These are phyloP conservation scores for Excoecaria cochinchinensis DNA, from an alignment of 345 rosid species.

Conservation along the genomic window DNA sequence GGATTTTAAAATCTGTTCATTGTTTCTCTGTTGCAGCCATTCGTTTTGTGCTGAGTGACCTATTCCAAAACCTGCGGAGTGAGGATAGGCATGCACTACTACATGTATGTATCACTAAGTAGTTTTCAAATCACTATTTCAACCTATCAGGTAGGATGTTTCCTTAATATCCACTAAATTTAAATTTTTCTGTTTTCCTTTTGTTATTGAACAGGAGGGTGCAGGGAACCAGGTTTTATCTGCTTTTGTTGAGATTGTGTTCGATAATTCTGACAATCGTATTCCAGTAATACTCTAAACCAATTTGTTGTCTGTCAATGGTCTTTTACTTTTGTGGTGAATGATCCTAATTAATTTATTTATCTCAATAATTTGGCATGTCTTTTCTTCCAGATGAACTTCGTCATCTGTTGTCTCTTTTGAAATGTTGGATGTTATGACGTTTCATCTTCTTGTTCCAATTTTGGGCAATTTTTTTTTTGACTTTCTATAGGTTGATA, in stretches of 20 bases:
- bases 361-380: background rate
- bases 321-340: background rate
- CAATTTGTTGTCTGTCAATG: constrained; percentile 2
- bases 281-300: constrained; percentile 60
- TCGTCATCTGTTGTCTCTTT: background rate
- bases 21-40: constrained; percentile 53
- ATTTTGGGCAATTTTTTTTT: constrained; percentile 22
- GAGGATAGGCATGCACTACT: constrained; percentile 92
- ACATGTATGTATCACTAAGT: constrained; percentile 55
- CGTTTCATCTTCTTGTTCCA: background rate
- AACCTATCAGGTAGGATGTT: constrained; percentile 3
- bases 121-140: constrained; percentile 12
- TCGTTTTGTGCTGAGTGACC: constrained; percentile 90
- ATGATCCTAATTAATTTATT: background rate
- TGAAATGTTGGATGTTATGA: background rate
- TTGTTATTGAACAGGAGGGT: constrained; percentile 65
- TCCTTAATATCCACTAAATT: background rate
- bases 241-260: constrained; percentile 95
- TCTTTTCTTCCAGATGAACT: background rate
- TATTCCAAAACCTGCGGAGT: constrained; percentile 74
- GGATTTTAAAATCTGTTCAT: background rate
- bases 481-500: constrained; percentile 66
- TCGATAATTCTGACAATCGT: constrained; percentile 88
- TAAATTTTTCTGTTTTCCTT: constrained; percentile 10
- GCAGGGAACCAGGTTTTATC: constrained; percentile 92